Evolutionary conservation across 352 stramenopile genomes (phyloP).

Genomic region (Globisporangium viniferum): DNA sequence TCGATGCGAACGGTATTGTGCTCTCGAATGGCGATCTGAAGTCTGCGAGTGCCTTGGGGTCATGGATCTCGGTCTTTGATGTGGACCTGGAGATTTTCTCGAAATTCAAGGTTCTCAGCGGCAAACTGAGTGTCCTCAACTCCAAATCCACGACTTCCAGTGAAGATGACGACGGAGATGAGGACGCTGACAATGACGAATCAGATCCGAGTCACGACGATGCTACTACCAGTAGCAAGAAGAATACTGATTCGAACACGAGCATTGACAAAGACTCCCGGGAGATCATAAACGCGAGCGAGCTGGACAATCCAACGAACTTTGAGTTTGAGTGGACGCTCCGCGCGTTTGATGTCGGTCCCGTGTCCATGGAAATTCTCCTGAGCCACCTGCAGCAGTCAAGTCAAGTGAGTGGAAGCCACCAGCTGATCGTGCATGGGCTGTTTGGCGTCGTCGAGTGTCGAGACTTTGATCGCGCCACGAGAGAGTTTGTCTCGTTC

Average conservation of each 20-base stretch:
- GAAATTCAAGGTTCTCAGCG: conserved; percentile 6
- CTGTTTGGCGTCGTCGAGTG: conserved; percentile 56
- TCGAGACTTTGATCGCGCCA: conserved; percentile 42
- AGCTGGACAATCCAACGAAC: conserved; percentile 16
- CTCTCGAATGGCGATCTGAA: conserved; percentile 11
- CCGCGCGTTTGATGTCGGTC: conserved; percentile 61
- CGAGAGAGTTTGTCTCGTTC: conserved; percentile 25
- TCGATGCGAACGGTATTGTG: neutral
- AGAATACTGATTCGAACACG: neutral
- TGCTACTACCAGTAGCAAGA: neutral
- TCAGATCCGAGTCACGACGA: neutral
- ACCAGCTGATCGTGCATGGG: conserved; percentile 43
- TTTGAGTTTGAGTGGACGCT: conserved; percentile 59
- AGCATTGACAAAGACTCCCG: neutral
- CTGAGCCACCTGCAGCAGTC: conserved; percentile 10
- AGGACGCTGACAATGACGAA: neutral
- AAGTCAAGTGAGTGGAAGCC: neutral
- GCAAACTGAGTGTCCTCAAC: conserved; percentile 4
- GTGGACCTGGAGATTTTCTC: conserved; percentile 23
- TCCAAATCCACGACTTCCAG: neutral
- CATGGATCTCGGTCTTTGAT: conserved; percentile 21
- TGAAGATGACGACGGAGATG: conserved; percentile 29
- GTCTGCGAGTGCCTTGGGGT: conserved; percentile 4
- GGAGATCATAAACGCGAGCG: neutral
- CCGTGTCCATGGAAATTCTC: conserved; percentile 39